Conservation (phyloP, 208 protist genomes). For the Acanthamoeba lenticulata region DNA sequence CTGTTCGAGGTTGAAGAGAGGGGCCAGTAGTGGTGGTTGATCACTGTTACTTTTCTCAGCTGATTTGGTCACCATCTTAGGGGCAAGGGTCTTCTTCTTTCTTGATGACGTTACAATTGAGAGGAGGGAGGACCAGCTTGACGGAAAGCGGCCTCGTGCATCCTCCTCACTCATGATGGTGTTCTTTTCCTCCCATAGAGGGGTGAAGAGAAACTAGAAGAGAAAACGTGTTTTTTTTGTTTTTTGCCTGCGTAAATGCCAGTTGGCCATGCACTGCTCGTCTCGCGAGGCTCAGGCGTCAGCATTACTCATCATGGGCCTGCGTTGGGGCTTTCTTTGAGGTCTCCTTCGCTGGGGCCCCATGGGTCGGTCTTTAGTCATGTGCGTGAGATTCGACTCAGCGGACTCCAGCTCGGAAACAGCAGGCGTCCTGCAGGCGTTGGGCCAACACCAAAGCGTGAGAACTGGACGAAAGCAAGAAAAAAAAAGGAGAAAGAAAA, state of each 20-base stretch:
- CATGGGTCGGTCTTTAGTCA: slow-evolving; percentile 58
- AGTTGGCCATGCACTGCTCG: neutral
- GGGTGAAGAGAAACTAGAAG: too few relatives aligned
- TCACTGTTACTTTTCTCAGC: neutral
- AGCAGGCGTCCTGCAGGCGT: neutral
- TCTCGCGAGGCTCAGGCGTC: slow-evolving; percentile 35
- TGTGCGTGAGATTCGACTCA: slow-evolving; percentile 35
- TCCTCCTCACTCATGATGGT: too few relatives aligned
- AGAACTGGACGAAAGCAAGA: neutral
- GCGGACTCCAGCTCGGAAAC: neutral
- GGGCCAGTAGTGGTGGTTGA: neutral
- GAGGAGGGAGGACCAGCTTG: neutral
- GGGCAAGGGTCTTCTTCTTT: neutral
- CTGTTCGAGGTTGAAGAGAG: neutral
- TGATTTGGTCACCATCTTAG: neutral
- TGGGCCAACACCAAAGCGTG: neutral
- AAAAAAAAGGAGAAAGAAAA: neutral
- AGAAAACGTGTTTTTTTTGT: neutral
- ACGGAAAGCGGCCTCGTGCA: too few relatives aligned
- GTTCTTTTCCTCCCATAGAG: too few relatives aligned
- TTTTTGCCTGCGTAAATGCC: neutral
- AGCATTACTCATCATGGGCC: slow-evolving; percentile 55
- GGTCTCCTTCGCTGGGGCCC: slow-evolving; percentile 57
- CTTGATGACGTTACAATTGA: neutral
- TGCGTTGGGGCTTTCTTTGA: slow-evolving; percentile 37